Percentiles rank a stretch among this genome's conserved stretches.
These are phyloP conservation scores for Recurvomyces mirabilis DNA, from an alignment of 495 filamentous ascomycete genomes.

Conservation along the genomic window DNA sequence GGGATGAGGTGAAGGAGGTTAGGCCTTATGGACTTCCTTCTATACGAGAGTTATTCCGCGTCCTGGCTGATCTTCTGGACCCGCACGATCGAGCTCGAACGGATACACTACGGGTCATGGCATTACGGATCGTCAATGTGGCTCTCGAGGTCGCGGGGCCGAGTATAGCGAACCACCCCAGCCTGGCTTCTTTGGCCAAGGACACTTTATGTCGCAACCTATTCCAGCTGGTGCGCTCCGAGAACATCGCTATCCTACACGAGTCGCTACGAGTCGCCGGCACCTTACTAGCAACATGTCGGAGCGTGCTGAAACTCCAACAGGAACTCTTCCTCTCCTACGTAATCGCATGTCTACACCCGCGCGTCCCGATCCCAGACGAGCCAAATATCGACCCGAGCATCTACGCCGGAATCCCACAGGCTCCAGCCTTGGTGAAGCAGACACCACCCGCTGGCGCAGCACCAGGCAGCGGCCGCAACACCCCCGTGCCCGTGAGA, in stretches of 20 bases:
- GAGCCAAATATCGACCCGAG: conserved; percentile 84
- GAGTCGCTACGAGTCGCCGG: conserved; percentile 85
- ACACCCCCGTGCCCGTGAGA: conserved; percentile 86
- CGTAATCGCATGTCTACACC: conserved; percentile 85
- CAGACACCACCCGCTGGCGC: conserved; percentile 51
- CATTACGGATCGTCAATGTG: conserved; percentile 91
- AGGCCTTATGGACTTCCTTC: conserved; percentile 88
- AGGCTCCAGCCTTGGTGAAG: conserved; percentile 76
- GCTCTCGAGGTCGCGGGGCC: conserved; percentile 93
- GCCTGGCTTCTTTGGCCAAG: conserved; percentile 74
- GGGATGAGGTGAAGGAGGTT: conserved; percentile 38
- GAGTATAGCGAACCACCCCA: conserved; percentile 88
- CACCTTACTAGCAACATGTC: conserved; percentile 81
- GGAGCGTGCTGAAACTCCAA: conserved; percentile 87
- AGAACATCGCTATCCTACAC: conserved; percentile 86
- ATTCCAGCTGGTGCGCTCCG: conserved; percentile 92
- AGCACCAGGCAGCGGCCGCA: conserved; percentile 70
- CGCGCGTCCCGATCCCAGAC: conserved; percentile 77
- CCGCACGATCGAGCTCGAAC: conserved; percentile 85
- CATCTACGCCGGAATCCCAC: conserved; percentile 87
- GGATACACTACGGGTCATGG: conserved; percentile 94
- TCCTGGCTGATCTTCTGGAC: conserved; percentile 88
- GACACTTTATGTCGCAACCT: conserved; percentile 90
- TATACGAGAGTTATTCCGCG: conserved; percentile 84
- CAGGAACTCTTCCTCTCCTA: conserved; percentile 96